These are phyloP conservation scores for Vachellia collinsii DNA, from an alignment of 306 rosid species.

Conservation along the genomic window DNA sequence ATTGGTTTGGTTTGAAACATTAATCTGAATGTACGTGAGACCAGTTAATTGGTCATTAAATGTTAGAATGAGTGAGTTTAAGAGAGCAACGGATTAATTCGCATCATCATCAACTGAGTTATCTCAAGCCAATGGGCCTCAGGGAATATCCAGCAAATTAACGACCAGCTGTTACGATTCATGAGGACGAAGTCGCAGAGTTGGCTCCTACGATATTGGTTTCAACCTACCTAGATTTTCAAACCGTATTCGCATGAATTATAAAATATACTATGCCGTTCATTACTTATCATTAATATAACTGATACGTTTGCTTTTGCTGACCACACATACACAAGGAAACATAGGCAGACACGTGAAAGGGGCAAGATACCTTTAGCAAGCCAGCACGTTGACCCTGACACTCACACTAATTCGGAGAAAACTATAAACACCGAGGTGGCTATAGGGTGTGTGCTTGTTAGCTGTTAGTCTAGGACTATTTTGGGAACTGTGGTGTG, in stretches of 20 bases:
- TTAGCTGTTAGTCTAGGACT: no score
- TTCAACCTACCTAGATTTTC: neutral
- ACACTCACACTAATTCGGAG: no score
- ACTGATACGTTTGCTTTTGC: no score
- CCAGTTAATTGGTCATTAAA: neutral
- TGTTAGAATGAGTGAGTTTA: neutral
- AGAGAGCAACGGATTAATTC: neutral
- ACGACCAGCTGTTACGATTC: neutral
- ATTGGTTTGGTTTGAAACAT: neutral
- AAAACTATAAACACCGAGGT: no score
- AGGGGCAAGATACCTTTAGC: no score
- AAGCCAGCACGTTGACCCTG: no score
- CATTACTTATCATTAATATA: neutral
- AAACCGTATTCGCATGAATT: neutral
- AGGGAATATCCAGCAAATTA: neutral
- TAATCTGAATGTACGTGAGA: neutral
- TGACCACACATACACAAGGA: no score
- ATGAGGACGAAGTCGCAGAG: neutral
- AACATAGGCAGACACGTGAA: no score
- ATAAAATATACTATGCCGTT: no score
- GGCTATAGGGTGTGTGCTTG: no score
- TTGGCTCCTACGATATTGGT: neutral
- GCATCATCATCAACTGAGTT: neutral
- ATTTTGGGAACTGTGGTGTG: no score
- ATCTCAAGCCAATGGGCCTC: neutral